Evolutionary conservation across 306 rosid species (phyloP), one percentile per base, ranked within the genome.

Genomic region (Lagenaria siceraria): DNA sequence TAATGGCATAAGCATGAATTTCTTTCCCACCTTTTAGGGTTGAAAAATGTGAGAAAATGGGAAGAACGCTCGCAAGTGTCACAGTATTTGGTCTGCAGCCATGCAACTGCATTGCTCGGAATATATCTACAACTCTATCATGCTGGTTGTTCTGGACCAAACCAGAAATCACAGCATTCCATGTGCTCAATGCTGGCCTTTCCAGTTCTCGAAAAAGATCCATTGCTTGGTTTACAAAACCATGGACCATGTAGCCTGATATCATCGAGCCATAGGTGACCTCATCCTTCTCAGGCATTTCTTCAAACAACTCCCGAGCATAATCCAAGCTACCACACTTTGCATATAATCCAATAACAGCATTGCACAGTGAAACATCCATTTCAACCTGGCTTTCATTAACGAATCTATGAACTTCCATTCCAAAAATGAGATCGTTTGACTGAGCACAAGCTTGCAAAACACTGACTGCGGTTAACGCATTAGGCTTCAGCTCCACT

Each of bases 391-490:
- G 81, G 55, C 21, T 86, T 76, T 89, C 93, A 31, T 78, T 85
- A 35, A 87, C 53, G 3, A 81, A 79, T 53, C 53, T 75, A 70
- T 89, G 97, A 82, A 90, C 92, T 60, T 92, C 90, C 81, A 87
- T 82, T 38, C 99, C 97, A 0, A 85, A 83, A 19, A 65, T 29
- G 56, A 92, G 93, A 86, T 95, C 97, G 36, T 78, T 86, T 0
- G 92, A 90, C 81, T 95, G 96, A 14, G 93, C 91, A 89, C 99
- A 90, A 3, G 98, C 93, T 83, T 92, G 99, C 88, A 92, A 81
- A 63, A 92, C 85, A 38, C 96, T 89, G 61, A 88, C 88, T 0
- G 79, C 8, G 0, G 99, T 90, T 63, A 89, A 84, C 9, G 63
- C 87, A 76, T 92, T 62, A 12, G 97, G 97, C 42, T 46, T 56